Conservation (phyloP, 345 rosid genomes). For the Camelina sativa region DNA sequence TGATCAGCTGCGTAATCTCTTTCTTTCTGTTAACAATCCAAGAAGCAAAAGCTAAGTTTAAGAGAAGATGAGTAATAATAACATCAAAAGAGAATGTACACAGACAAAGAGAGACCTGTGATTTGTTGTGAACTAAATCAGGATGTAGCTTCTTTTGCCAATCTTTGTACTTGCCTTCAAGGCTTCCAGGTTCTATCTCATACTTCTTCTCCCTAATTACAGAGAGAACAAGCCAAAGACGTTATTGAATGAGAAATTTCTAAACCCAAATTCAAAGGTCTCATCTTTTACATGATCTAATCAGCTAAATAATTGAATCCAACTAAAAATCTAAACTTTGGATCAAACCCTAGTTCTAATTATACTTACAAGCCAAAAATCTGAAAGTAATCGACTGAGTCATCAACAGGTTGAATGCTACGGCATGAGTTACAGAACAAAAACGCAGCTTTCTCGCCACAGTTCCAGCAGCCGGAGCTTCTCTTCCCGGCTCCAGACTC, state of each 20-base stretch:
- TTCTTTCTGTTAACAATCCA: conserved; percentile 57
- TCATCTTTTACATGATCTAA: conserved; percentile 2
- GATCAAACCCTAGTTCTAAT: not conserved
- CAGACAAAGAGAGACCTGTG: conserved; percentile 58
- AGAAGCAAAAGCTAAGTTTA: not conserved
- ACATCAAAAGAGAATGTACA: not conserved
- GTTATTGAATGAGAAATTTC: not conserved
- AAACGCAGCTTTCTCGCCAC: conserved; percentile 56
- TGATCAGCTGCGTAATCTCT: conserved; percentile 85
- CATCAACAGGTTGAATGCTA: conserved; percentile 82
- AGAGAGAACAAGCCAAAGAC: not conserved
- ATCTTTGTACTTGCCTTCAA: conserved; percentile 74
- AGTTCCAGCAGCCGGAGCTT: conserved; percentile 70
- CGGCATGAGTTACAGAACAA: conserved; percentile 72
- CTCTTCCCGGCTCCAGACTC: conserved; percentile 29
- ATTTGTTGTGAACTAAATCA: conserved; percentile 92
- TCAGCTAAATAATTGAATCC: not conserved
- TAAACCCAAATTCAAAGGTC: conserved; percentile 31
- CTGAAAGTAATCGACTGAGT: conserved; percentile 72
- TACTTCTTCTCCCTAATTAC: conserved; percentile 66
- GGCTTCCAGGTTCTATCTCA: conserved; percentile 58
- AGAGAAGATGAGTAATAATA: not conserved
- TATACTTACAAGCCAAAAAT: conserved; percentile 77
- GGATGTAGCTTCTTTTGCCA: conserved; percentile 99
- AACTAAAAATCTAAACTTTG: conserved; percentile 9